Conservation (phyloP, 495 filamentous ascomycete genomes). For the Chaetomidium leptoderma region DNA sequence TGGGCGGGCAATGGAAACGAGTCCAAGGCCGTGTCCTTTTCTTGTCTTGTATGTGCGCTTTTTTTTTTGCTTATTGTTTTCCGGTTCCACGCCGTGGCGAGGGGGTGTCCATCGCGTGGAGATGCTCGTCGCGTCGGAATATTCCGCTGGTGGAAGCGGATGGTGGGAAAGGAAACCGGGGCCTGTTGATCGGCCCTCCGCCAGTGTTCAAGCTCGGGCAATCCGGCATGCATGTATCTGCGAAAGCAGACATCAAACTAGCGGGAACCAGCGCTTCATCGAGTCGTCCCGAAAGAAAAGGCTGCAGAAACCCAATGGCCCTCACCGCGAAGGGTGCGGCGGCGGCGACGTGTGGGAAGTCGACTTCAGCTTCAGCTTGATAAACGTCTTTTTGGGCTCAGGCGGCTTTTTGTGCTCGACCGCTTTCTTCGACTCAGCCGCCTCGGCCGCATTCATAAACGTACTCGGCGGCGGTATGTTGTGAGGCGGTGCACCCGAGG, state of each 20-base stretch:
- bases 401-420: too few species aligned
- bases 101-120: too few species aligned
- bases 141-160: too few species aligned
- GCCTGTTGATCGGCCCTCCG: too few species aligned
- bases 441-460: constrained; percentile 2
- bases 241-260: too few species aligned
- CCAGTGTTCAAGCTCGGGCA: too few species aligned
- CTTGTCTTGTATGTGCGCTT: neutral
- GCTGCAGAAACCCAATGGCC: neutral
- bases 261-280: too few species aligned
- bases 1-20: neutral
- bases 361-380: constrained; percentile 41
- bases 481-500: constrained; percentile 32
- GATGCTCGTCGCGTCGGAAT: too few species aligned
- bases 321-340: neutral
- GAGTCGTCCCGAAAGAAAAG: neutral
- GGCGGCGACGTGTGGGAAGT: constrained; percentile 12
- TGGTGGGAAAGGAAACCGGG: too few species aligned
- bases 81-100: too few species aligned
- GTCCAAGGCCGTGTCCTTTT: too few species aligned
- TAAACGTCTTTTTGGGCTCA: constrained; percentile 20
- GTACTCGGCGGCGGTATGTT: constrained; percentile 9
- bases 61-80: neutral
- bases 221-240: too few species aligned
- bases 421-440: constrained; percentile 20